A percentile compares a stretch with the other conserved stretches of the same genome.
Conservation (phyloP, 805 yeast species). For the Suhomyces pyralidae region DNA sequence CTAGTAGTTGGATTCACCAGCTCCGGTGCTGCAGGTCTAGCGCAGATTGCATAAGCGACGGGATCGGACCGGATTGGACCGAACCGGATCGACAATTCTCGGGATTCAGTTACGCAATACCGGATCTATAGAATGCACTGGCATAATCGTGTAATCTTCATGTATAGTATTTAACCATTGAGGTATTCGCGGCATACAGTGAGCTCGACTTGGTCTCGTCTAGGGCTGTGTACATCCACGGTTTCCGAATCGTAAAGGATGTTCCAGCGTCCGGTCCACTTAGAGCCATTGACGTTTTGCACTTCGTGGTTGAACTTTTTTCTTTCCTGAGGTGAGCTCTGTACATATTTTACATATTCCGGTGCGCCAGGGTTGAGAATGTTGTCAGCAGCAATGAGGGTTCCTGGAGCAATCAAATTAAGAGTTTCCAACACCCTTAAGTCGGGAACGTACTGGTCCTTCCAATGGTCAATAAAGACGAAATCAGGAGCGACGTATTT, state of each 20-base stretch:
- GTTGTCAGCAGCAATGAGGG: conserved; percentile 40
- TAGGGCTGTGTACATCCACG: conserved; percentile 3
- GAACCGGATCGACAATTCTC: background rate
- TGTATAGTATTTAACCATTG: background rate
- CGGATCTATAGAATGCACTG: background rate
- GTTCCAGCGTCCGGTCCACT: conserved; percentile 40
- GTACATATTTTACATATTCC: conserved; percentile 38
- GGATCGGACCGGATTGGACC: background rate
- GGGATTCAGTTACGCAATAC: too few species aligned
- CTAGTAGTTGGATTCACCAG: too few species aligned
- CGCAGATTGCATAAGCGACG: too few species aligned
- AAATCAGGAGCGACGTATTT: conserved; percentile 28
- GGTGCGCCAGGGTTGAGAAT: conserved; percentile 35
- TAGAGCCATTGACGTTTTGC: conserved; percentile 25
- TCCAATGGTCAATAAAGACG: conserved; percentile 41
- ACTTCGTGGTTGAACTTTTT: conserved; percentile 23
- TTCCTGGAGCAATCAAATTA: conserved; percentile 37
- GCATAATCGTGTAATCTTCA: background rate
- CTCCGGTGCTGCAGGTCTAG: too few species aligned
- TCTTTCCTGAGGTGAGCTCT: conserved; percentile 35
- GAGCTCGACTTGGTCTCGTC: background rate
- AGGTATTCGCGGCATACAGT: background rate
- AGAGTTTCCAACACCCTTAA: conserved; percentile 39
- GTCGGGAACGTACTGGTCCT: conserved; percentile 39
- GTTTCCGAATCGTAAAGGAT: conserved; percentile 35